Conservation (phyloP, 208 protist genomes). For the Sergeia podlipaevii region DNA sequence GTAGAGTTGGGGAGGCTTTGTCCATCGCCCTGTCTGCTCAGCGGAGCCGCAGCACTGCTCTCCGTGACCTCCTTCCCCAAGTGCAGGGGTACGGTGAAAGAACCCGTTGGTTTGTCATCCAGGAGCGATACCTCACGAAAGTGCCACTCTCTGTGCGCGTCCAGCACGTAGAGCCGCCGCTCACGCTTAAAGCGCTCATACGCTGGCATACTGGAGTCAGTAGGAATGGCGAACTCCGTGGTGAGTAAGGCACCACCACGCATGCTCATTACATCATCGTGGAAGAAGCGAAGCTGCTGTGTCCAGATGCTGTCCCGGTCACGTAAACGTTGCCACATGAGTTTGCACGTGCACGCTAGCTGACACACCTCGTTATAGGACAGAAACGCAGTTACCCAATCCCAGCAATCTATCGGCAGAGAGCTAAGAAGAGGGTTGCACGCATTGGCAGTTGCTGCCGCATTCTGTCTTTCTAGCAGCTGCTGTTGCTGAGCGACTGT, state of each 20-base stretch:
- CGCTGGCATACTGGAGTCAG: conserved; percentile 10
- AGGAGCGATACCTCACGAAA: conserved; percentile 49
- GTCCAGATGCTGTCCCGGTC: conserved; percentile 61
- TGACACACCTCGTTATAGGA: conserved; percentile 38
- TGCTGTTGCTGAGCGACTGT: no score
- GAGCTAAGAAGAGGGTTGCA: no score
- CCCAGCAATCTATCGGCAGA: conserved; percentile 42
- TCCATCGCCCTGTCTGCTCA: conserved; percentile 4
- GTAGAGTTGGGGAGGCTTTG: no score
- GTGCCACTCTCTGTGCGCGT: conserved; percentile 64
- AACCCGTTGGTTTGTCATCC: conserved; percentile 29
- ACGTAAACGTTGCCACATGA: conserved; percentile 35
- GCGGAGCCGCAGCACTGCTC: conserved; percentile 5
- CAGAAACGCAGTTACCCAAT: conserved; percentile 32
- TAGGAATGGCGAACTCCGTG: conserved; percentile 13
- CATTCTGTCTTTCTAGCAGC: no score
- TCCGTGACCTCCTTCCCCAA: conserved; percentile 11
- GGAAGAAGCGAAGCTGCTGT: conserved; percentile 59
- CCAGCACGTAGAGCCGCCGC: conserved; percentile 62
- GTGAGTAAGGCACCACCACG: conserved; percentile 45
- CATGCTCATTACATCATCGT: conserved; percentile 43
- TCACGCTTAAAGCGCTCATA: conserved; percentile 68
- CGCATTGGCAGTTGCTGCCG: no score
- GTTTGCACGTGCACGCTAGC: conserved; percentile 44
- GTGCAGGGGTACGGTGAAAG: conserved; percentile 52